Percentiles rank a stretch among this genome's conserved stretches.
Conservation (phyloP, 345 rosid genomes). For the Dipteronia sinensis region DNA sequence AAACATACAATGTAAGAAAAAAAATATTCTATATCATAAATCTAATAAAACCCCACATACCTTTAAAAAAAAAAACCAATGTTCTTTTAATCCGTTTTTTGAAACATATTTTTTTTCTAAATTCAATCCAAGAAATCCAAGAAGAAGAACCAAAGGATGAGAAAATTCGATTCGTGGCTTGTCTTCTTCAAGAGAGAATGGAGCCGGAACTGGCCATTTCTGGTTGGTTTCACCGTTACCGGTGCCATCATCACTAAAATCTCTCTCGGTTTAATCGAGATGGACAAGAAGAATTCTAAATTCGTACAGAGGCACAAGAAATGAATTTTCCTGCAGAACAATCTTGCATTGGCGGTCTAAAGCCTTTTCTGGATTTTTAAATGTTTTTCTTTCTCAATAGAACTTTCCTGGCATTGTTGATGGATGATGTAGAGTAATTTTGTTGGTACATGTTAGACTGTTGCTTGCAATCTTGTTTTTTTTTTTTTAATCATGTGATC, state of each 20-base stretch:
- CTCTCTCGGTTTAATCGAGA: conserved; percentile 58
- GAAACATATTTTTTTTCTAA: too few species aligned
- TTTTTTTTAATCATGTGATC: neutral
- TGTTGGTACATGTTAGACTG: neutral
- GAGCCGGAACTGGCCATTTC: conserved; percentile 80
- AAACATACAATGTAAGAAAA: too few species aligned
- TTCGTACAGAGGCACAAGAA: conserved; percentile 17
- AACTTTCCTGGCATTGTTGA: neutral
- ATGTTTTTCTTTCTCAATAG: neutral
- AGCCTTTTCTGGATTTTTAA: neutral
- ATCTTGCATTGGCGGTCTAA: neutral
- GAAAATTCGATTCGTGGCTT: conserved; percentile 72
- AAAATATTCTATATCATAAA: too few species aligned
- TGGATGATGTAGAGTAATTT: neutral
- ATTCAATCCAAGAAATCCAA: neutral
- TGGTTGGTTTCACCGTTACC: conserved; percentile 78
- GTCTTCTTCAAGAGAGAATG: conserved; percentile 85
- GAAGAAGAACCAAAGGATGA: conserved; percentile 28
- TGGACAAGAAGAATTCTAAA: conserved; percentile 16
- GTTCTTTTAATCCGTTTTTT: too few species aligned
- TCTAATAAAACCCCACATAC: too few species aligned
- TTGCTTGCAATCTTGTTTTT: neutral
- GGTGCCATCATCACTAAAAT: conserved; percentile 71
- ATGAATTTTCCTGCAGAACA: neutral
- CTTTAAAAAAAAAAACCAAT: too few species aligned